Evolutionary conservation across 1,284 basidiomycete genomes (phyloP).

Genomic region (Moesziomyces parantarcticus): DNA sequence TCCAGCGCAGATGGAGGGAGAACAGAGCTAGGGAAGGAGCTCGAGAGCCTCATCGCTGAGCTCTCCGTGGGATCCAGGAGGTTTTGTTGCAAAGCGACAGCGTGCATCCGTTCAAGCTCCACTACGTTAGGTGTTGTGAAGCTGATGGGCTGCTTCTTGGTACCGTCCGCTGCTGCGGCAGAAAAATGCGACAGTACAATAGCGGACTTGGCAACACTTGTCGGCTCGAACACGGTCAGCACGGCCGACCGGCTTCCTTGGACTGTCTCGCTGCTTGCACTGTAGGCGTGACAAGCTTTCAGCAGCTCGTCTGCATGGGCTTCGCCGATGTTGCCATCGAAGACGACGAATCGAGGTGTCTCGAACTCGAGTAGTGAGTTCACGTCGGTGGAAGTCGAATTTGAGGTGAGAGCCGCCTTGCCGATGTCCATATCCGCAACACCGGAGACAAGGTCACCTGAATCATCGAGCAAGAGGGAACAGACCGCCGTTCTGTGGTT

Average conservation of each 20-base stretch:
- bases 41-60: neutral
- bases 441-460: constrained; percentile 81
- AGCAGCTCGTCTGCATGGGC: constrained; percentile 47
- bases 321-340: constrained; percentile 48
- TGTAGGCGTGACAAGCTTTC: constrained; percentile 27
- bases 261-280: constrained; percentile 60
- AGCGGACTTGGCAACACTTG: constrained; percentile 30
- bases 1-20: constrained; percentile 2
- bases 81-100: constrained; percentile 6
- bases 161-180: too few species aligned
- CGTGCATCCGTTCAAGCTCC: constrained; percentile 39
- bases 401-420: constrained; percentile 10
- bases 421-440: constrained; percentile 84
- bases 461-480: constrained; percentile 80
- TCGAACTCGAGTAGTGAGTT: constrained; percentile 2
- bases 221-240: constrained; percentile 42
- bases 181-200: constrained; percentile 2
- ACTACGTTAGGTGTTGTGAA: constrained; percentile 46
- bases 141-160: constrained; percentile 10
- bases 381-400: neutral
- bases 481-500: constrained; percentile 78
- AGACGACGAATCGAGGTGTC: constrained; percentile 19
- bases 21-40: neutral
- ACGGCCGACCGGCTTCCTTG: neutral
- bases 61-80: constrained; percentile 2